Evolutionary conservation across 805 yeast species (phyloP).

Genomic region (Hanseniaspora valbyensis): DNA sequence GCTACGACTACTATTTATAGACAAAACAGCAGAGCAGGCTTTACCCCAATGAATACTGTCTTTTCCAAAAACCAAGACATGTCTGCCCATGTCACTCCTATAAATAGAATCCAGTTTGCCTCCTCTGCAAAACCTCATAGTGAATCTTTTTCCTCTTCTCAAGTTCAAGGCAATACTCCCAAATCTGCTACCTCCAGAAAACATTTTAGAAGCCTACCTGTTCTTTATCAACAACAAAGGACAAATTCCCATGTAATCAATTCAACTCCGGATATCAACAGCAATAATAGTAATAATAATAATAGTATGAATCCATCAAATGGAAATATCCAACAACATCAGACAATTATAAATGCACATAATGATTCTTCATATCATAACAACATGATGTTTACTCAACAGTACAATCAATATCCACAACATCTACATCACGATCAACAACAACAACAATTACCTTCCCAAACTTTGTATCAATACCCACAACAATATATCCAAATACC

Average conservation of each 20-base stretch:
- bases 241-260: neutral
- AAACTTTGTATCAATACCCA: neutral
- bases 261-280: neutral
- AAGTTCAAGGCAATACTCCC: neutral
- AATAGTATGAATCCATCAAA: no score
- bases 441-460: no score
- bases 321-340: neutral
- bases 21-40: neutral
- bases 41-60: neutral
- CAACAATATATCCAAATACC: neutral
- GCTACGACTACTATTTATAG: conserved; percentile 2
- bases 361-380: neutral
- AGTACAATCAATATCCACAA: no score
- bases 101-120: conserved; percentile 2
- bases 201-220: neutral
- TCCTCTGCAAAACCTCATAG: neutral
- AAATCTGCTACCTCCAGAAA: no score
- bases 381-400: neutral
- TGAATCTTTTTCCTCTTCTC: neutral
- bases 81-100: neutral
- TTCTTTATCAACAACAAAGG: conserved; percentile 4
- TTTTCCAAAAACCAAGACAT: neutral
- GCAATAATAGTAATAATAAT: neutral
- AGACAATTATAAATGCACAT: neutral
- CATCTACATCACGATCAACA: neutral